Base-by-base conservation (phyloP, 768 basidiomycete species). In the Hortiboletus flavorubellus region DNA sequence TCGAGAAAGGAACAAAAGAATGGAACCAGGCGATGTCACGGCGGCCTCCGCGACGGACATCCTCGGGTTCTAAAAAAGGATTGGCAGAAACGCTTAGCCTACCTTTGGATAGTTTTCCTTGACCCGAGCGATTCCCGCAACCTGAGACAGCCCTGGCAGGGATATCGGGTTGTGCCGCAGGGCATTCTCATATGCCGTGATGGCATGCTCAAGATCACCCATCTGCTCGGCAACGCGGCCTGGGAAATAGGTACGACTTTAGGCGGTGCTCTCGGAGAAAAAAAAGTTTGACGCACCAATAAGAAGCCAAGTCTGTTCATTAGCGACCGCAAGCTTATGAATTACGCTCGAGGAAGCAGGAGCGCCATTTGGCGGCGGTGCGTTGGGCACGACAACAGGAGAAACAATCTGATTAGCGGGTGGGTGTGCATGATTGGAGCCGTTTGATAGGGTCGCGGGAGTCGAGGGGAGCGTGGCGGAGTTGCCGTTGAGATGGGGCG, bases 101-200 rank as follows among this genome's bases (percentile, higher is more conserved):
- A 92, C 92, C 85, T 93, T 95, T 74, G 90, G 86, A 74, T 95
- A 97, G 73, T 98, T 93, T 75, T 99, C 96, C 71, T 91, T 93
- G 79, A 93, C 92, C 78, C 96, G 87, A 73, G 92, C 93, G 72
- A 98, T 96, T 59, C 91, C 89, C 67, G 95, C 96, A 40, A 96
- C 91, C 70, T 94, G 91, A 38, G 91, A 93, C 60, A 98, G 84
- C 40, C 93, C 94, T 66, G 87, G 80, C 60, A 96, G 79, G 66
- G 91, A 95, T 72, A 85, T 82, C 65, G 94, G 89, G 67, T 98
- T 98, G 77, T 98, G 94, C 73, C 93, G 86, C 61, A 98, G 80
- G 3, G 95, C 95, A 67, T 90, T 87, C 74, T 98, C 96, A 75
- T 98, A 99, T 56, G 94, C 93, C 42, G 83, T 83, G 64, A 93